Percentiles rank a stretch among this genome's conserved stretches.
Evolutionary conservation across 2,329 filamentous ascomycete species (phyloP).

Genomic region (Ceratocystis alfenasii): DNA sequence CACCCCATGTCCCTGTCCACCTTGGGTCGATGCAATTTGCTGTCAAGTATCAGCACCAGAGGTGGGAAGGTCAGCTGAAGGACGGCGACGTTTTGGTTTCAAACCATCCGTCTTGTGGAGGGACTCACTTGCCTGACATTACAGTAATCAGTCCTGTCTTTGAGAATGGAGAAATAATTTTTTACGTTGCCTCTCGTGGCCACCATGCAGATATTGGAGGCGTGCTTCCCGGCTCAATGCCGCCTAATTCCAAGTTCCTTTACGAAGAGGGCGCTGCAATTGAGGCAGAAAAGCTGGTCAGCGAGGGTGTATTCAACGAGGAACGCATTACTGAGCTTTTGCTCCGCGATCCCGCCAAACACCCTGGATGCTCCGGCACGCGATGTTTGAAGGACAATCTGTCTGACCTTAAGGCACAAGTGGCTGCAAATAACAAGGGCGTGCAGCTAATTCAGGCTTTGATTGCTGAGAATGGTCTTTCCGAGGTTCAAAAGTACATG

Average conservation of each 20-base stretch:
- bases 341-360: constrained; percentile 59
- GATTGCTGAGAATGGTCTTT: constrained; percentile 65
- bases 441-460: constrained; percentile 67
- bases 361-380: constrained; percentile 66
- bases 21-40: constrained; percentile 75
- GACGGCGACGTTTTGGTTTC: constrained; percentile 71
- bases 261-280: constrained; percentile 53
- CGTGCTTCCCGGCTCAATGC: constrained; percentile 71
- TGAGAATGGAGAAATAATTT: constrained; percentile 54
- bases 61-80: constrained; percentile 66
- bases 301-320: constrained; percentile 65
- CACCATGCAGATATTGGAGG: constrained; percentile 81
- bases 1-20: constrained; percentile 70
- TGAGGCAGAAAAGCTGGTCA: constrained; percentile 58
- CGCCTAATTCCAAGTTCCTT: constrained; percentile 54
- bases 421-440: constrained; percentile 74
- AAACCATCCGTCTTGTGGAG: constrained; percentile 73
- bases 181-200: constrained; percentile 68
- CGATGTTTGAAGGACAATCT: constrained; percentile 69
- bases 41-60: constrained; percentile 63
- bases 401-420: constrained; percentile 72
- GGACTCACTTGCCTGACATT: constrained; percentile 72
- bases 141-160: constrained; percentile 73
- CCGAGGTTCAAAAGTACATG: constrained; percentile 78
- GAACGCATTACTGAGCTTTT: constrained; percentile 60